These are phyloP conservation scores for Hypoxylon sp. DNA, from an alignment of 2,329 filamentous ascomycete species.

Conservation along the genomic window DNA sequence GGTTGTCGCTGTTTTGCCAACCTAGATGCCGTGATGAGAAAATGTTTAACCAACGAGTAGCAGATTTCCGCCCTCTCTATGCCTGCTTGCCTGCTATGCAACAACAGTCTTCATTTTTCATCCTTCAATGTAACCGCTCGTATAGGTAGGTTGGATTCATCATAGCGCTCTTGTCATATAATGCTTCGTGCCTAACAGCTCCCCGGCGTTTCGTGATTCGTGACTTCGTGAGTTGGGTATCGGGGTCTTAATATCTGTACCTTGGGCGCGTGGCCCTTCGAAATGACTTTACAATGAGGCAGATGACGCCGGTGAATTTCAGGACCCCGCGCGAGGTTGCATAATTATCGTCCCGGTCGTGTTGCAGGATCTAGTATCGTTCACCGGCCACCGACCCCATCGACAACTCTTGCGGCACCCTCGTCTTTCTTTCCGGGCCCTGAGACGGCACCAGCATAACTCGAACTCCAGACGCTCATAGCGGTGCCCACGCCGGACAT, in stretches of 20 bases:
- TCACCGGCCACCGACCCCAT: conserved; percentile 51
- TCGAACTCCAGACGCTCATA: conserved; percentile 51
- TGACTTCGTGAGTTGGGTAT: conserved; percentile 39
- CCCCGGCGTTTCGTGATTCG: conserved; percentile 39
- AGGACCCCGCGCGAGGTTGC: conserved; percentile 16
- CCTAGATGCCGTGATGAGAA: conserved; percentile 37
- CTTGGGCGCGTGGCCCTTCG: conserved; percentile 8
- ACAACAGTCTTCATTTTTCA: conserved; percentile 38
- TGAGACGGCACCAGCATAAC: conserved; percentile 52
- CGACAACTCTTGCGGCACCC: conserved; percentile 46
- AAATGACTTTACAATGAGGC: conserved; percentile 7
- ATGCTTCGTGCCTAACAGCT: conserved; percentile 26
- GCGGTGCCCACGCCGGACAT: conserved; percentile 58
- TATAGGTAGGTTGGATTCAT: conserved; percentile 16
- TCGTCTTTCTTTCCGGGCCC: conserved; percentile 51
- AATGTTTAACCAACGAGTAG: conserved; percentile 30
- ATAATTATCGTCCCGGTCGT: conserved; percentile 20
- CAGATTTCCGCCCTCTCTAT: conserved; percentile 31
- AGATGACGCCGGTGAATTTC: conserved; percentile 14
- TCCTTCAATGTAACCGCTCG: conserved; percentile 14
- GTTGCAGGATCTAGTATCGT: not conserved
- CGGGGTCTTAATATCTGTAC: conserved; percentile 20
- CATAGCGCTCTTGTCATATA: conserved; percentile 29
- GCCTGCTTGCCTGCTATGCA: conserved; percentile 35
- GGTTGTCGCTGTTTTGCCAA: conserved; percentile 37